Evolutionary conservation across 2,329 filamentous ascomycete species (phyloP), one percentile per base, ranked within the genome.

Genomic region (Sclerotinia glacialis): DNA sequence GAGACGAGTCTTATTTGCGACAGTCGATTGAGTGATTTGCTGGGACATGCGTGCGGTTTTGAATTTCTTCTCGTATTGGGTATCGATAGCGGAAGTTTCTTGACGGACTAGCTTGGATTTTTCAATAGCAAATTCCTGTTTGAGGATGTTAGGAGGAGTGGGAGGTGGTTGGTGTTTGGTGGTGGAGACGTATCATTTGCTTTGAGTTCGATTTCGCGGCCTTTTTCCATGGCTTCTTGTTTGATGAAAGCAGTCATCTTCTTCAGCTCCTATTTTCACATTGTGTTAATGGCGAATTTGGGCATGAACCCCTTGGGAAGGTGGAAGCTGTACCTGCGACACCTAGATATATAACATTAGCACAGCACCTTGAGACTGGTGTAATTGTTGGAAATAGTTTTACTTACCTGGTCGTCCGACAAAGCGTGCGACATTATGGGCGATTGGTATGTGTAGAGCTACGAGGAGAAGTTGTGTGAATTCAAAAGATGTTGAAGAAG

Each of bases 231-330:
- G 68, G 95, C 95, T 83, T 99, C 95, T 83, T 98, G 95, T 80
- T 93, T 92, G 88, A 99, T 99, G 87, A 99, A 99, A 78, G 93
- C 94, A 68, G 95, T 98, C 95, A 99, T 99, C 87, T 99, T 99
- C 85, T 92, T 93, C 81, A 99, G 91, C 88, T 99, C 95, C 65
- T 64, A 7, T 49, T 49, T 37, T 60, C 11, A 64, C 40, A 66
- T 62, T 52, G 26, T 44, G 28, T 61, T 46, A 62, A 62, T 62
- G 40, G 37, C 26, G 14, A 26, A 3, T 63, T 34, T 18, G 28
- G 40, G 26, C 9, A 23, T 47, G 6, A 46, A 28, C 6, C 31
- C 23, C 21, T 12, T 16, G 28, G 50, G 12, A n/a, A 23, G 28
- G 12, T 49, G 58, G 21, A 40, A 49, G 58, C 28, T 42, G 50